These are phyloP conservation scores for Fragaria iinumae DNA, from an alignment of 306 rosid species.

Conservation along the genomic window DNA sequence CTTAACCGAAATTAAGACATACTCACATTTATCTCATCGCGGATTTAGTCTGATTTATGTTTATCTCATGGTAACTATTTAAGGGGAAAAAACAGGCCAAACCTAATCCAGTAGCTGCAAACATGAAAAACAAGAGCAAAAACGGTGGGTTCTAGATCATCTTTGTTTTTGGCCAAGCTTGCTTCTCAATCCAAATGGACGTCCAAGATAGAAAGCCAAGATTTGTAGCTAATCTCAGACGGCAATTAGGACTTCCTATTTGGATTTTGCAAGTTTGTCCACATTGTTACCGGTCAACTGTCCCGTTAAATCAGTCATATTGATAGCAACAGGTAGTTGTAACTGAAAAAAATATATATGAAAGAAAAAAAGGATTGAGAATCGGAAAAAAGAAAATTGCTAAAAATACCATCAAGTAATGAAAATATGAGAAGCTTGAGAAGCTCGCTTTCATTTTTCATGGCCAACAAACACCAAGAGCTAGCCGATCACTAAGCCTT, in stretches of 20 bases:
- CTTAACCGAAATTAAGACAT: too few relatives aligned
- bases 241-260: constrained; percentile 21
- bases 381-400: constrained; percentile 9
- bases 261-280: constrained; percentile 18
- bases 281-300: constrained; percentile 51
- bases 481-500: constrained; percentile 24
- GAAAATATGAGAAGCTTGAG: constrained; percentile 34
- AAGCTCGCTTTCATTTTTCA: constrained; percentile 42
- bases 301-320: constrained; percentile 59
- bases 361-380: neutral
- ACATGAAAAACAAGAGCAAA: neutral
- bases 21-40: neutral
- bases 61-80: neutral
- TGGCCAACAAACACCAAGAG: constrained; percentile 45
- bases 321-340: constrained; percentile 47
- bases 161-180: neutral
- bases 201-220: neutral
- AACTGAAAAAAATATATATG: constrained; percentile 41
- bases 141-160: neutral
- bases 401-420: constrained; percentile 35
- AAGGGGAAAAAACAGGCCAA: neutral
- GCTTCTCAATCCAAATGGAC: neutral
- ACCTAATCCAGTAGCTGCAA: too few relatives aligned
- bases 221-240: constrained; percentile 10
- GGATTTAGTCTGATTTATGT: too few relatives aligned